Evolutionary conservation across 1,284 basidiomycete species (phyloP).

Genomic region (Malassezia brasiliensis): DNA sequence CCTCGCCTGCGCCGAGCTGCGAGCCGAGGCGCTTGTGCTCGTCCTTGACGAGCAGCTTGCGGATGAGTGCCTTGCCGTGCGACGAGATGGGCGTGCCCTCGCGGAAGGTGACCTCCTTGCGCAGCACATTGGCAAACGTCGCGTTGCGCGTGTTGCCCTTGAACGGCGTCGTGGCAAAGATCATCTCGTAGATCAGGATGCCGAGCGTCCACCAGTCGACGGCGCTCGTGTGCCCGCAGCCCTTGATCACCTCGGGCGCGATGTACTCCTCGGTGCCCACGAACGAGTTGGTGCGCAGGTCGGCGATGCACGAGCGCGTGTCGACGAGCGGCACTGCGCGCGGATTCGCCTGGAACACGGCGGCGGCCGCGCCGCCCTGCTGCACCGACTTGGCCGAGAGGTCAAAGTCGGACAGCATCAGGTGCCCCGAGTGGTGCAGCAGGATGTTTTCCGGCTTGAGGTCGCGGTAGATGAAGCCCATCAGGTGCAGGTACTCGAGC

Average conservation of each 20-base stretch:
- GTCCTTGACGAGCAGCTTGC: constrained; percentile 82
- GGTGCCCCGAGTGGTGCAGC: constrained; percentile 95
- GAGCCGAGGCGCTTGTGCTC: constrained; percentile 80
- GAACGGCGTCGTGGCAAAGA: constrained; percentile 96
- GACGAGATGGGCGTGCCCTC: constrained; percentile 73
- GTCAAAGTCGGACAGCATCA: constrained; percentile 99
- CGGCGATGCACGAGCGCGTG: constrained; percentile 90
- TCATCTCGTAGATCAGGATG: constrained; percentile 99
- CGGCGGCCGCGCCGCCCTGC: constrained; percentile 70
- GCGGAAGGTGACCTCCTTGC: constrained; percentile 75
- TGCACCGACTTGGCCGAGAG: constrained; percentile 82
- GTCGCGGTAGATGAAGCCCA: constrained; percentile 98
- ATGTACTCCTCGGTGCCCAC: constrained; percentile 99
- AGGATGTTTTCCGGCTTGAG: constrained; percentile 99
- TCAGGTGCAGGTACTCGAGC: constrained; percentile 92
- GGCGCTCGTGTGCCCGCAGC: constrained; percentile 90
- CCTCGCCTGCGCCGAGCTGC: constrained; percentile 87
- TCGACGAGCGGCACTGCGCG: constrained; percentile 90
- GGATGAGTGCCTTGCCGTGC: constrained; percentile 70
- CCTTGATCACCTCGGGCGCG: constrained; percentile 95
- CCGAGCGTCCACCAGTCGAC: constrained; percentile 99
- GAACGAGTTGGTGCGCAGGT: constrained; percentile 96
- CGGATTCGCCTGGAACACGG: constrained; percentile 72
- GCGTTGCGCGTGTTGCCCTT: constrained; percentile 88
- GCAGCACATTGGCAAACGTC: constrained; percentile 91